Evolutionary conservation across 2,329 filamentous ascomycete genomes (phyloP).

Genomic region (Cercospora sp.): DNA sequence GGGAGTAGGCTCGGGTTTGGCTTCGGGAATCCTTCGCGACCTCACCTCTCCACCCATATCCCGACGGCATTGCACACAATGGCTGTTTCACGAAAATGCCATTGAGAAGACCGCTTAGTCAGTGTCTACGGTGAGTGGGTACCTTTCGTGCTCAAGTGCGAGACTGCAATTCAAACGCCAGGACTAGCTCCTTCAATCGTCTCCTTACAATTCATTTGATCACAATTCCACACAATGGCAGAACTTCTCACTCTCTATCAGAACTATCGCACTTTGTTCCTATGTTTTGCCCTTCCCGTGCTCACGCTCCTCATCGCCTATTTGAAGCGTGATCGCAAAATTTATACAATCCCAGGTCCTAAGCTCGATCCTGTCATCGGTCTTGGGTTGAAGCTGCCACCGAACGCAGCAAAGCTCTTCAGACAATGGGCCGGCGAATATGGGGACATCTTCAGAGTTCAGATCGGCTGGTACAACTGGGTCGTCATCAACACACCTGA

Average conservation of each 20-base stretch:
- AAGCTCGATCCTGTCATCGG: neutral
- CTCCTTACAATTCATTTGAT: neutral
- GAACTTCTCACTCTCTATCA: neutral
- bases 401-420: neutral
- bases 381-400: neutral
- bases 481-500: slow-evolving; percentile 2
- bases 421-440: neutral
- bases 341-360: neutral
- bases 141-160: neutral
- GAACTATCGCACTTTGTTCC: neutral
- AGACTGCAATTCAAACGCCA: neutral
- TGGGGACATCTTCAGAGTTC: neutral
- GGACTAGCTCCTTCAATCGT: neutral
- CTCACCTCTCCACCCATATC: neutral
- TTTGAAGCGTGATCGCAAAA: neutral
- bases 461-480: slow-evolving; percentile 4
- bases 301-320: neutral
- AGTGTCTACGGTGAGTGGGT: neutral
- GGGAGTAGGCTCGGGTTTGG: neutral
- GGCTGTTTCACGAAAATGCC: neutral
- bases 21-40: slow-evolving; percentile 8
- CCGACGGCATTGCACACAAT: neutral
- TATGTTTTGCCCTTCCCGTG: neutral
- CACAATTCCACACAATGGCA: neutral
- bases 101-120: neutral